A percentile compares a stretch with the other conserved stretches of the same genome.
Evolutionary conservation across 2,329 filamentous ascomycete genomes (phyloP).

Genomic region (Paramyrothecium roridum): DNA sequence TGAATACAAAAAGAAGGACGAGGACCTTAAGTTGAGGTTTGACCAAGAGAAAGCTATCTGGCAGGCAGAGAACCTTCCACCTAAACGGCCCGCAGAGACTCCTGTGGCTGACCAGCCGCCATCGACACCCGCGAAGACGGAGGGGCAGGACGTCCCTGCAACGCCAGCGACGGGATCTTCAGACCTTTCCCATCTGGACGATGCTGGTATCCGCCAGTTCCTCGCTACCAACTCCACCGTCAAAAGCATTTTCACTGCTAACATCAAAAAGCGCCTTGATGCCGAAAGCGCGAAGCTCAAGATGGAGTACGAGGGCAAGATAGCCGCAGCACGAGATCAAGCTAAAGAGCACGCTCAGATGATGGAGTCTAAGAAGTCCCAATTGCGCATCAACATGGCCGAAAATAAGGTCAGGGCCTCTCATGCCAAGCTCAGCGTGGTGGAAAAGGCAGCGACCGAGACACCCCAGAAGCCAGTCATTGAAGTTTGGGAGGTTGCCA

Average conservation of each 20-base stretch:
- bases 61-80: constrained; percentile 47
- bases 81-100: constrained; percentile 18
- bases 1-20: constrained; percentile 51
- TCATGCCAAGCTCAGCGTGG: constrained; percentile 70
- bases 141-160: constrained; percentile 27
- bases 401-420: constrained; percentile 65
- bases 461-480: constrained; percentile 80
- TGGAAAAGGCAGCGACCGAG: constrained; percentile 78
- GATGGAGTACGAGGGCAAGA: constrained; percentile 53
- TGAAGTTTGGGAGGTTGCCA: constrained; percentile 84
- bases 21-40: constrained; percentile 51
- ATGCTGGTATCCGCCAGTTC: constrained; percentile 55
- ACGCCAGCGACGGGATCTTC: constrained; percentile 29
- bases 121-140: constrained; percentile 37
- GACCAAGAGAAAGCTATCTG: constrained; percentile 64
- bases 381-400: constrained; percentile 73
- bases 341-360: constrained; percentile 64
- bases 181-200: constrained; percentile 48
- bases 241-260: constrained; percentile 55
- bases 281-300: constrained; percentile 59
- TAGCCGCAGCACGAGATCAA: constrained; percentile 53
- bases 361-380: constrained; percentile 72
- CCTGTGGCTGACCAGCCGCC: constrained; percentile 14
- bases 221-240: constrained; percentile 54
- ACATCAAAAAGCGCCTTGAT: constrained; percentile 69